These are phyloP conservation scores for Pleurotus giganteus DNA, from an alignment of 768 basidiomycete species.

Conservation along the genomic window DNA sequence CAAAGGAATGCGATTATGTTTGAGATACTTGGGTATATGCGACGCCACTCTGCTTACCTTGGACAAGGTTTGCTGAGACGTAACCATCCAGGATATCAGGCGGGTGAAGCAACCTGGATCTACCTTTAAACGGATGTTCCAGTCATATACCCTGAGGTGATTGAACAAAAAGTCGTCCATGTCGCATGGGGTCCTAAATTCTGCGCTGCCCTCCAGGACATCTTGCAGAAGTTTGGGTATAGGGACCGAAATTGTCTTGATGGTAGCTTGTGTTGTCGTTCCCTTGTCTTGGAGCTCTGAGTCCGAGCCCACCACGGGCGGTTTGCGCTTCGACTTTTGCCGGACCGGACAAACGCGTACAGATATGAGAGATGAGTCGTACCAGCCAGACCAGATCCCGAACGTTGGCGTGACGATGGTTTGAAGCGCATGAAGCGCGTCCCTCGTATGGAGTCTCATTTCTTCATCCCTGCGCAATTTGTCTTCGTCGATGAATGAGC, in stretches of 20 bases:
- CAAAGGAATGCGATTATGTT: background rate
- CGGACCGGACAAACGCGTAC: conserved; percentile 18
- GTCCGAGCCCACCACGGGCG: background rate
- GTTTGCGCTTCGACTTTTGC: background rate
- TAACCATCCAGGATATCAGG: conserved; percentile 34
- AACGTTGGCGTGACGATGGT: conserved; percentile 41
- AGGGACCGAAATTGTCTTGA: conserved; percentile 27
- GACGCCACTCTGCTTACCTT: background rate
- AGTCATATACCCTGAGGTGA: conserved; percentile 33
- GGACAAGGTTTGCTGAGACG: conserved; percentile 18
- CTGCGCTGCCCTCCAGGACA: conserved; percentile 37
- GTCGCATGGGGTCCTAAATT: conserved; percentile 41
- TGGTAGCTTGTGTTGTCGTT: conserved; percentile 9
- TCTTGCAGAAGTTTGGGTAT: conserved; percentile 33
- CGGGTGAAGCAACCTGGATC: conserved; percentile 31
- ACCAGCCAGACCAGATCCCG: conserved; percentile 41
- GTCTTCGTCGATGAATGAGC: conserved; percentile 5
- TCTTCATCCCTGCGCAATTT: conserved; percentile 7
- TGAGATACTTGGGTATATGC: background rate
- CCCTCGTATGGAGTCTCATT: conserved; percentile 8
- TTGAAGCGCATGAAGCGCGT: conserved; percentile 32
- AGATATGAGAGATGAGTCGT: conserved; percentile 22
- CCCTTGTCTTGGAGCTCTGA: background rate
- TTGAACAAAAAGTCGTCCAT: conserved; percentile 34
- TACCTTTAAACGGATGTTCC: conserved; percentile 30